These are phyloP conservation scores for Syzygium grande DNA, from an alignment of 345 rosid genomes.

Conservation along the genomic window DNA sequence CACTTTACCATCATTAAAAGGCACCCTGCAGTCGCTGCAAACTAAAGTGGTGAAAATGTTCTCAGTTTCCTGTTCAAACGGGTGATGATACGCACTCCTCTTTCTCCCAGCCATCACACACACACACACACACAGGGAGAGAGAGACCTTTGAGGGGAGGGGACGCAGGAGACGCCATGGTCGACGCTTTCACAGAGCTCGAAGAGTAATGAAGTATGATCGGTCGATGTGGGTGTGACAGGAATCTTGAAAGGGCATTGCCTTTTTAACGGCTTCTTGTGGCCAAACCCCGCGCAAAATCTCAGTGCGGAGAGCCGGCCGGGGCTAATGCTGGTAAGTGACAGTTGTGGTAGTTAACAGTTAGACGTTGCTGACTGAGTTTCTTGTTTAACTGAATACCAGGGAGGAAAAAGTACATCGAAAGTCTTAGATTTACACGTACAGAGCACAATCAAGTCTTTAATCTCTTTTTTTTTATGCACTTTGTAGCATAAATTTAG, in stretches of 20 bases:
- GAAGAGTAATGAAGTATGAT: background rate
- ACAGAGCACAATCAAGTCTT: background rate
- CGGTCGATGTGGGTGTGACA: background rate
- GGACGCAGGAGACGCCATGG: conserved; percentile 76
- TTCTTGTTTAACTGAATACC: background rate
- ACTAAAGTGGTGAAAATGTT: background rate
- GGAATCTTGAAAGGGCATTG: background rate
- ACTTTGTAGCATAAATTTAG: background rate
- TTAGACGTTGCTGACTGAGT: background rate
- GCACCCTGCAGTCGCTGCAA: background rate
- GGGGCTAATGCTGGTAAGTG: background rate
- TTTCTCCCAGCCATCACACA: background rate
- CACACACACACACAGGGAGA: background rate
- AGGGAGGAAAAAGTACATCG: background rate
- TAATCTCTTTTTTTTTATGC: background rate
- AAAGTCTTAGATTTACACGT: background rate
- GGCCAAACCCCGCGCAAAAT: background rate
- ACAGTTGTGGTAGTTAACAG: background rate
- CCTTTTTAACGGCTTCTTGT: background rate
- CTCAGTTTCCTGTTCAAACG: background rate
- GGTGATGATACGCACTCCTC: background rate
- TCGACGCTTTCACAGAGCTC: background rate
- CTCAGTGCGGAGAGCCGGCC: background rate
- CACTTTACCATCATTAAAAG: background rate
- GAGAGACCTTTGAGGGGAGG: conserved; percentile 66